Evolutionary conservation across 495 filamentous ascomycete species (phyloP).

Genomic region (Penicillium lagena): DNA sequence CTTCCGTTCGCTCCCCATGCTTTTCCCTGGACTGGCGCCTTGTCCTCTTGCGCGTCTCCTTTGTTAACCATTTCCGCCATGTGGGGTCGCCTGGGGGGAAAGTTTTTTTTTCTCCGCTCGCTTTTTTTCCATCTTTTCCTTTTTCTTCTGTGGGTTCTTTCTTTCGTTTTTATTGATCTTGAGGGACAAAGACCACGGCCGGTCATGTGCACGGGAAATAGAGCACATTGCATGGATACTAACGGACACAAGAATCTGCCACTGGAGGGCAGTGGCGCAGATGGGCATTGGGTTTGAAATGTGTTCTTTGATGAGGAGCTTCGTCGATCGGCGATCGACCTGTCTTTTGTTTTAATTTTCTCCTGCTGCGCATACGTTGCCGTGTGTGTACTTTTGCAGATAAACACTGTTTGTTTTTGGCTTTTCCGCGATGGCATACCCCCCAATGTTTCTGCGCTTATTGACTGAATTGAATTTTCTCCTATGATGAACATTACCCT

Average conservation of each 20-base stretch:
- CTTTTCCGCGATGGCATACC: constrained; percentile 16
- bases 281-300: constrained; percentile 5
- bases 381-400: too few relatives aligned
- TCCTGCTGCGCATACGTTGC: neutral
- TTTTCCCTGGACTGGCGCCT: too few relatives aligned
- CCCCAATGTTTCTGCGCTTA: constrained; percentile 1
- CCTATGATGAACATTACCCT: too few relatives aligned
- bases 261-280: constrained; percentile 27
- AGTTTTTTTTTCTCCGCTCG: constrained; percentile 2
- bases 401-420: neutral
- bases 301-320: neutral
- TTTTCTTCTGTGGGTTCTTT: neutral
- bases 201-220: constrained; percentile 17
- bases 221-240: constrained; percentile 21
- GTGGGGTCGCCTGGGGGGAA: too few relatives aligned
- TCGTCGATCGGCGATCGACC: constrained; percentile 18
- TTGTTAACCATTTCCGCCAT: too few relatives aligned
- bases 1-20: too few relatives aligned
- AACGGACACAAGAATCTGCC: constrained; percentile 25
- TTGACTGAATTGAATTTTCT: constrained; percentile 4
- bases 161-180: constrained; percentile 4
- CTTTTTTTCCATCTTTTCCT: constrained; percentile 4
- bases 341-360: constrained; percentile 4
- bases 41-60: too few relatives aligned
- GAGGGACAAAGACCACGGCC: neutral